Evolutionary conservation across 2,329 filamentous ascomycete species (phyloP).

Genomic region (Hypomyces perniciosus): DNA sequence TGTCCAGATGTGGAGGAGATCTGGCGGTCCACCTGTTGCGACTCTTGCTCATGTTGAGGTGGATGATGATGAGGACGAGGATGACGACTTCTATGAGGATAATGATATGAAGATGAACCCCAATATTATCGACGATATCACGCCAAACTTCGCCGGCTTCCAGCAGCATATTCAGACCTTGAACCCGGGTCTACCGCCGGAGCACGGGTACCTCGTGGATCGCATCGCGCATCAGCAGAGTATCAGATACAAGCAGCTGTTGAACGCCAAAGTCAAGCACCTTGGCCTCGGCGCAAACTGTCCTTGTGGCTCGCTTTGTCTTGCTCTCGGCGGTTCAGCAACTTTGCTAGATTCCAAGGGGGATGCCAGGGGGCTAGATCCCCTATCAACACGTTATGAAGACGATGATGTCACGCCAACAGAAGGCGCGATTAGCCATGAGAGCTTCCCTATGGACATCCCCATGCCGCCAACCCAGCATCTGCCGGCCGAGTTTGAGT

Average conservation of each 20-base stretch:
- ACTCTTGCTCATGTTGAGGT: slow-evolving; percentile 33
- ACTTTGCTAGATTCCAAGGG: slow-evolving; percentile 54
- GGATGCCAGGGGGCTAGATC: slow-evolving; percentile 54
- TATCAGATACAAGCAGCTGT: slow-evolving; percentile 69
- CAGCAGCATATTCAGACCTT: slow-evolving; percentile 64
- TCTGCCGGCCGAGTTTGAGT: slow-evolving; percentile 85
- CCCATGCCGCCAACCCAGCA: slow-evolving; percentile 71
- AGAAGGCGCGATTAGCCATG: slow-evolving; percentile 63
- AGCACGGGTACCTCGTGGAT: slow-evolving; percentile 61
- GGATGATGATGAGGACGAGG: slow-evolving; percentile 54
- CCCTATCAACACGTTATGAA: slow-evolving; percentile 43
- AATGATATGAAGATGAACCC: slow-evolving; percentile 57
- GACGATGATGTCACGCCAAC: slow-evolving; percentile 62
- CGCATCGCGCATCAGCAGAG: slow-evolving; percentile 78
- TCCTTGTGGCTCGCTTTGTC: slow-evolving; percentile 55
- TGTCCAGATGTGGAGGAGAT: slow-evolving; percentile 45
- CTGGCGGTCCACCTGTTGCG: slow-evolving; percentile 49
- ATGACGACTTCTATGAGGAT: slow-evolving; percentile 51
- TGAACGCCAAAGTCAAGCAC: slow-evolving; percentile 67
- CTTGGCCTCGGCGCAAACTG: slow-evolving; percentile 57
- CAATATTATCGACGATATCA: slow-evolving; percentile 59
- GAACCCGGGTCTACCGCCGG: slow-evolving; percentile 62
- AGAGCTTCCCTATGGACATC: slow-evolving; percentile 74
- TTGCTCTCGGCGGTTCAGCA: slow-evolving; percentile 60
- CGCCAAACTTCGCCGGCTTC: slow-evolving; percentile 71